These are phyloP conservation scores for Aspergillus sp. DNA, from an alignment of 2,329 filamentous ascomycete species.

Conservation along the genomic window DNA sequence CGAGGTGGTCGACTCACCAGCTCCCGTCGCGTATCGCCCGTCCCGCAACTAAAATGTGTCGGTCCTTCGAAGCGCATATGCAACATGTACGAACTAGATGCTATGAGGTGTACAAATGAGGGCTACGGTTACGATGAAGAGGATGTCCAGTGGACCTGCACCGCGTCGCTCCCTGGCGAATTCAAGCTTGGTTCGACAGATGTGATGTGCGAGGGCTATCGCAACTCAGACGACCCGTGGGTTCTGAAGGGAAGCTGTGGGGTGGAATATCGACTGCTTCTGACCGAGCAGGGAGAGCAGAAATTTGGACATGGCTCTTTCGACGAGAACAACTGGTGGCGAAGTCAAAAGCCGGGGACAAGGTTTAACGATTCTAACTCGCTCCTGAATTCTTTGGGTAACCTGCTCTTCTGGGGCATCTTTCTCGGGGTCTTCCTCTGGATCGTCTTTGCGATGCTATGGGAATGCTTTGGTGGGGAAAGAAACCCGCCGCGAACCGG, in stretches of 20 bases:
- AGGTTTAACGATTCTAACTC: background rate
- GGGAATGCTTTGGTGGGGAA: constrained; percentile 24
- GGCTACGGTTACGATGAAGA: constrained; percentile 75
- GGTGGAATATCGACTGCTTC: constrained; percentile 78
- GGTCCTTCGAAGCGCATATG: constrained; percentile 63
- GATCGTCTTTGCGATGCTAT: constrained; percentile 27
- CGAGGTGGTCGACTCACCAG: constrained; percentile 67
- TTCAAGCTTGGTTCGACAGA: constrained; percentile 82
- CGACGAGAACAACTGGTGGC: constrained; percentile 3
- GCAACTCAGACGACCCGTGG: constrained; percentile 72
- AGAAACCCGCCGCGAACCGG: constrained; percentile 28
- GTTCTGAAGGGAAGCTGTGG: constrained; percentile 91
- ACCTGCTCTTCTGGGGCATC: constrained; percentile 36
- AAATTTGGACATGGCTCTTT: constrained; percentile 55
- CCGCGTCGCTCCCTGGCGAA: constrained; percentile 60
- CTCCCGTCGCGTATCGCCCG: constrained; percentile 70
- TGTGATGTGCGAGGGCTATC: constrained; percentile 89
- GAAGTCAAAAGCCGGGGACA: background rate
- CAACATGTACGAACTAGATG: constrained; percentile 70
- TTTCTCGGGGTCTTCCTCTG: constrained; percentile 28
- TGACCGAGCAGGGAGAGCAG: constrained; percentile 74
- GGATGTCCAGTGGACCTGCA: constrained; percentile 90
- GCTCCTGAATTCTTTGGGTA: constrained; percentile 18
- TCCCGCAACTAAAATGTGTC: constrained; percentile 77
- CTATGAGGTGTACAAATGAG: constrained; percentile 87